Evolutionary conservation across 108 stramenopile species (phyloP).

Genomic region (Thalassiosira profunda): DNA sequence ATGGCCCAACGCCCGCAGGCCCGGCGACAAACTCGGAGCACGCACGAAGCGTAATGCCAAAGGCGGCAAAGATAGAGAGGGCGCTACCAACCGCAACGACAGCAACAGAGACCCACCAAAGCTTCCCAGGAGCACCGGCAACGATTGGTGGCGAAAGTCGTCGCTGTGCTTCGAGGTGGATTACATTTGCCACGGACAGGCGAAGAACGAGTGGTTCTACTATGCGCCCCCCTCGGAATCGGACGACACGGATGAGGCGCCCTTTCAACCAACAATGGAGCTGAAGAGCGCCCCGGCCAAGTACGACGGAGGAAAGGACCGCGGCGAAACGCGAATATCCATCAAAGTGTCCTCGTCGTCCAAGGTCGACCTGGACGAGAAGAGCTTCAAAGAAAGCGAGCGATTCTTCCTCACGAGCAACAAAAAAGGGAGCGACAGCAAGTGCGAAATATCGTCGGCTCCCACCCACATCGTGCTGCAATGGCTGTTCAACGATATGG

Average conservation of each 20-base stretch:
- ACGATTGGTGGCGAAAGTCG: slow-evolving; percentile 33
- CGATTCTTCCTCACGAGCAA: not conserved
- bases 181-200: slow-evolving; percentile 28
- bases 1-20: not conserved
- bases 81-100: not conserved
- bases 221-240: not conserved
- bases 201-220: slow-evolving; percentile 36
- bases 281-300: slow-evolving; percentile 25
- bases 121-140: not conserved
- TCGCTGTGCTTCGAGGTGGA: slow-evolving; percentile 21
- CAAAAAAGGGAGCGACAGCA: not conserved
- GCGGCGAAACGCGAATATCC: slow-evolving; percentile 23
- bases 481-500: slow-evolving; percentile 55
- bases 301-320: slow-evolving; percentile 31
- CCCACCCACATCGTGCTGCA: slow-evolving; percentile 51
- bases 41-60: not conserved
- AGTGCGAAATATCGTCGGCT: slow-evolving; percentile 27
- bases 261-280: slow-evolving; percentile 46
- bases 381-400: not conserved
- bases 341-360: slow-evolving; percentile 28
- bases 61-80: not conserved
- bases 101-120: not conserved
- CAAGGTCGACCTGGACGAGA: not conserved
- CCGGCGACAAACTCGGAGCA: not conserved
- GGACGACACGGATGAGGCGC: not conserved